A percentile compares a stretch with the other conserved stretches of the same genome.
Conservation (phyloP, 2,329 filamentous ascomycete species). For the Colletotrichum orbiculare region DNA sequence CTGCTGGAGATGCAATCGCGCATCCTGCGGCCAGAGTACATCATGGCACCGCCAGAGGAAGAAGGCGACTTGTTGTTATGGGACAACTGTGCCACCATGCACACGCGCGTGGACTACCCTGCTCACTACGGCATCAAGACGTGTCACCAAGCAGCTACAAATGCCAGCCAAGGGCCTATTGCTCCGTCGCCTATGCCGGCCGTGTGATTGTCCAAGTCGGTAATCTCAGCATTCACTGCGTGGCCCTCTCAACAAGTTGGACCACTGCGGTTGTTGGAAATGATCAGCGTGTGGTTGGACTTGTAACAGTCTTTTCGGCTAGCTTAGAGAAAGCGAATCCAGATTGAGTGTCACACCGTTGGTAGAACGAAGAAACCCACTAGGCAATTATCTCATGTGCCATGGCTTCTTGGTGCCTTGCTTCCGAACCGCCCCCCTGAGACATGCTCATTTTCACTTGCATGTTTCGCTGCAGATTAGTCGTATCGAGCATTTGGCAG, state of each 20-base stretch:
- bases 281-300: no score
- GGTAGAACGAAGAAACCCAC: no score
- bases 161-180: background rate
- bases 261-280: no score
- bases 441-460: no score
- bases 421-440: background rate
- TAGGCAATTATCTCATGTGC: background rate
- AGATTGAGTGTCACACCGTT: no score
- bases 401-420: background rate
- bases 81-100: slow-evolving; percentile 56
- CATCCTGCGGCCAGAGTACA: slow-evolving; percentile 54
- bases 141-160: slow-evolving; percentile 18
- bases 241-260: no score
- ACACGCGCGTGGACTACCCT: slow-evolving; percentile 56
- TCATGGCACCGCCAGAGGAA: slow-evolving; percentile 51
- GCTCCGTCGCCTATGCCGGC: background rate
- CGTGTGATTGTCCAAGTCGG: background rate
- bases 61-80: slow-evolving; percentile 58
- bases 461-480: no score
- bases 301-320: no score
- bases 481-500: no score
- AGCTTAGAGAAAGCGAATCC: no score
- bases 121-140: slow-evolving; percentile 12
- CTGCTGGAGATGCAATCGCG: slow-evolving; percentile 51
- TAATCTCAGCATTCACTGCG: no score